Evolutionary conservation across 1,139 yeast genomes (phyloP).

Genomic region (Suhomyces coccinellae): DNA sequence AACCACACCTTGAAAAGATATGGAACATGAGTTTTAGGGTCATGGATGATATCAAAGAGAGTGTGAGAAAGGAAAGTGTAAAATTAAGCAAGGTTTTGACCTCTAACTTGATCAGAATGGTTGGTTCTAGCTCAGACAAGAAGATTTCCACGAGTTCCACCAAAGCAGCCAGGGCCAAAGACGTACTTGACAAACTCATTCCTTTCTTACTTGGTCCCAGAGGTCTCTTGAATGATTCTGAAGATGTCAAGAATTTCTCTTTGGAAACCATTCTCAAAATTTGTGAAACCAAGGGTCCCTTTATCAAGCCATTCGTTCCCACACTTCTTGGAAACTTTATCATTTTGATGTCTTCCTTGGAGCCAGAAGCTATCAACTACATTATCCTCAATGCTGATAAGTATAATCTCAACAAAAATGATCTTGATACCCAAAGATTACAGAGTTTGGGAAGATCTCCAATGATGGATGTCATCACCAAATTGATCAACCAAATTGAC

Average conservation of each 20-base stretch:
- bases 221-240: slow-evolving; percentile 83
- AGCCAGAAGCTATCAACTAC: slow-evolving; percentile 88
- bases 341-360: slow-evolving; percentile 77
- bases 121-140: slow-evolving; percentile 38
- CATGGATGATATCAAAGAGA: slow-evolving; percentile 92
- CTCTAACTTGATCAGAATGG: slow-evolving; percentile 57
- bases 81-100: slow-evolving; percentile 69
- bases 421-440: slow-evolving; percentile 75
- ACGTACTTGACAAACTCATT: slow-evolving; percentile 60
- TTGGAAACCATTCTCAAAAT: slow-evolving; percentile 70
- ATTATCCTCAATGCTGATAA: slow-evolving; percentile 86
- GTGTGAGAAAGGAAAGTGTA: slow-evolving; percentile 82
- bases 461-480: slow-evolving; percentile 84
- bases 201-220: slow-evolving; percentile 80
- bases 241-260: slow-evolving; percentile 78
- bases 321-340: slow-evolving; percentile 68
- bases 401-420: slow-evolving; percentile 68
- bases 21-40: slow-evolving; percentile 90
- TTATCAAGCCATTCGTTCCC: slow-evolving; percentile 70
- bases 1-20: slow-evolving; percentile 57
- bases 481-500: slow-evolving; percentile 59
- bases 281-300: slow-evolving; percentile 58
- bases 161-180: slow-evolving; percentile 30
- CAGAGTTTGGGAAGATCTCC: slow-evolving; percentile 81
- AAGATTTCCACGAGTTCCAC: slow-evolving; percentile 14